These are phyloP conservation scores for Lineolata rhizophorae DNA, from an alignment of 495 filamentous ascomycete species.

Conservation along the genomic window DNA sequence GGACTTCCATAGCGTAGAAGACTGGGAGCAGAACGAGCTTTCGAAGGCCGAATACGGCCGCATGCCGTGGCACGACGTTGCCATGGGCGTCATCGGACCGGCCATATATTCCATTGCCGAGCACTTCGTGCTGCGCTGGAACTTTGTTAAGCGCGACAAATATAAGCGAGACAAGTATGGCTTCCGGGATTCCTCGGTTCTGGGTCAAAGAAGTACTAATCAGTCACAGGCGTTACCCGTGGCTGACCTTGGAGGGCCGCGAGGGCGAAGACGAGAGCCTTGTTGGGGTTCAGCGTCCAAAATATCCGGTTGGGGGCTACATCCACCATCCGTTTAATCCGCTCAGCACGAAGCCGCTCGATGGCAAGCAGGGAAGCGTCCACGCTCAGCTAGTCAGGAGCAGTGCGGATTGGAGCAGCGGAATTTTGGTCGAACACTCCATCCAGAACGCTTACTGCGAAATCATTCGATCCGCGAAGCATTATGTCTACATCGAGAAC, in stretches of 20 bases:
- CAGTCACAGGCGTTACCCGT: no score
- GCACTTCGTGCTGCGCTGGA: slow-evolving; percentile 91
- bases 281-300: slow-evolving; percentile 66
- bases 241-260: slow-evolving; percentile 66
- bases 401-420: slow-evolving; percentile 87
- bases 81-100: slow-evolving; percentile 73
- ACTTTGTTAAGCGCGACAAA: slow-evolving; percentile 92
- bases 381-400: slow-evolving; percentile 70
- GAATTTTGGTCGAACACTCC: slow-evolving; percentile 68
- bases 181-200: no score
- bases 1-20: slow-evolving; percentile 77
- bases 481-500: slow-evolving; percentile 94
- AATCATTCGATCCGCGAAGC: slow-evolving; percentile 60
- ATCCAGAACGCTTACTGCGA: slow-evolving; percentile 87
- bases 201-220: no score
- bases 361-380: slow-evolving; percentile 40
- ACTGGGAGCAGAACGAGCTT: slow-evolving; percentile 88
- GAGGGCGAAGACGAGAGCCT: slow-evolving; percentile 60
- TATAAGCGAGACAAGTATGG: slow-evolving; percentile 69
- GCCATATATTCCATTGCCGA: slow-evolving; percentile 89
- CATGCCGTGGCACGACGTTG: slow-evolving; percentile 96
- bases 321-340: slow-evolving; percentile 55
- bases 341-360: slow-evolving; percentile 28
- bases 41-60: slow-evolving; percentile 78
- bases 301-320: slow-evolving; percentile 71